A percentile compares a stretch with the other conserved stretches of the same genome.
Conservation (phyloP, 805 yeast species). For the Yarrowia yakushimensis region DNA sequence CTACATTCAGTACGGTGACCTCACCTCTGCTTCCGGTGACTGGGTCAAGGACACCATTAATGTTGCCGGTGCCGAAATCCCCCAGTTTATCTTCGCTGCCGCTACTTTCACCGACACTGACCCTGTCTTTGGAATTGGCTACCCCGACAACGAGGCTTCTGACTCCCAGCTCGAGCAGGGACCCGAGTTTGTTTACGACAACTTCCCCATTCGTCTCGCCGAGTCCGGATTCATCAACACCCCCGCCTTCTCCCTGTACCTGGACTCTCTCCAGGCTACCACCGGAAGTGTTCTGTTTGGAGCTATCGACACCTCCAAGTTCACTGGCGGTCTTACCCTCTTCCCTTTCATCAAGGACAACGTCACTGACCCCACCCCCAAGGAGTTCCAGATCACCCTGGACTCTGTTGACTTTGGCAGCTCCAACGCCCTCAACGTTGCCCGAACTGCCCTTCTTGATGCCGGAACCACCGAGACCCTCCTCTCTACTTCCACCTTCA, state of each 20-base stretch:
- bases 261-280: slow-evolving; percentile 40
- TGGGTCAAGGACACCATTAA: slow-evolving; percentile 61
- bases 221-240: slow-evolving; percentile 42
- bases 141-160: background rate
- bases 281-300: slow-evolving; percentile 59
- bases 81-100: slow-evolving; percentile 28
- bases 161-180: background rate
- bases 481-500: background rate
- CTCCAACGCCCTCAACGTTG: slow-evolving; percentile 32
- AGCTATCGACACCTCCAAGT: slow-evolving; percentile 61
- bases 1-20: slow-evolving; percentile 40
- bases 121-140: slow-evolving; percentile 30
- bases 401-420: slow-evolving; percentile 29
- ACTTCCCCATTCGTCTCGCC: slow-evolving; percentile 38
- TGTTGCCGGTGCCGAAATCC: slow-evolving; percentile 47
- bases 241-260: slow-evolving; percentile 47
- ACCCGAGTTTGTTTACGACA: slow-evolving; percentile 29
- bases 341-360: slow-evolving; percentile 30
- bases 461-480: background rate
- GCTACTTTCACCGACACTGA: slow-evolving; percentile 14
- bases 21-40: slow-evolving; percentile 41
- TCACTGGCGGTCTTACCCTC: slow-evolving; percentile 44
- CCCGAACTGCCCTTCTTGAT: slow-evolving; percentile 57
- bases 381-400: background rate
- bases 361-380: background rate